Base-by-base conservation (phyloP, 2,329 filamentous ascomycete genomes). In the Epichloe baconii region DNA sequence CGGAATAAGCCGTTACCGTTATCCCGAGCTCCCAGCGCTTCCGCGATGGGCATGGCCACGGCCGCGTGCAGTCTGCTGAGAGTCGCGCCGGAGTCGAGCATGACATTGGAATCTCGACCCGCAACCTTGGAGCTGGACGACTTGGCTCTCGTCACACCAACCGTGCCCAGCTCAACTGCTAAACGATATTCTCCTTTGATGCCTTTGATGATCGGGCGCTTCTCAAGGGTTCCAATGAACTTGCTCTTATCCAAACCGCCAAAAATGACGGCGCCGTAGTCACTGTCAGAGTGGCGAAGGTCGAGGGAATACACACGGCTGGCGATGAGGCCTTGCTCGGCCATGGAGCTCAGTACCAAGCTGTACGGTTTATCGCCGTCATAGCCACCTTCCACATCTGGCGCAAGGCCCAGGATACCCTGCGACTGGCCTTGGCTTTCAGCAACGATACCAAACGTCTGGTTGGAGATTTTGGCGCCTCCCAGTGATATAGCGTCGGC, bases 31-130 rank as follows among this genome's bases (percentile, higher is more conserved):
- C 66, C 64, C 35, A 79, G 70, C n/a, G 64, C 63, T 3, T 64
- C 55, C 1, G 73, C 68, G 3, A 79, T 66, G 2, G 67, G 67
- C 5, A 57, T 52, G n/a, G 73, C 72, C 7, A 75, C 61, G 2
- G 61, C 42, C 10, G 64, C 56, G 17, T 74, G 75, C 38, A 79
- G 67, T 19, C 71, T 67, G 3, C 65, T 70, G 12, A 78, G 60
- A 0, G 76, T 77, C 1, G 74, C 73, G 48, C 77, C 77, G 2
- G 72, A 75, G 63, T 80, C 77, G 48, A 79, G 66, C 60, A 76
- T 67, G 21, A 74, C 69, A 46, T 67, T 68, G 10, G 66, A 57
- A 23, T 73, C 69, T 6, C 60, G 52, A 1, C 51, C 54, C 2
- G 50, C 42, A 1, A 70, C 57, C 15, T 53, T 48, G 55, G 62